Evolutionary conservation across 768 basidiomycete species (phyloP), one percentile per base, ranked within the genome.

Genomic region (Trametopsis cervina): DNA sequence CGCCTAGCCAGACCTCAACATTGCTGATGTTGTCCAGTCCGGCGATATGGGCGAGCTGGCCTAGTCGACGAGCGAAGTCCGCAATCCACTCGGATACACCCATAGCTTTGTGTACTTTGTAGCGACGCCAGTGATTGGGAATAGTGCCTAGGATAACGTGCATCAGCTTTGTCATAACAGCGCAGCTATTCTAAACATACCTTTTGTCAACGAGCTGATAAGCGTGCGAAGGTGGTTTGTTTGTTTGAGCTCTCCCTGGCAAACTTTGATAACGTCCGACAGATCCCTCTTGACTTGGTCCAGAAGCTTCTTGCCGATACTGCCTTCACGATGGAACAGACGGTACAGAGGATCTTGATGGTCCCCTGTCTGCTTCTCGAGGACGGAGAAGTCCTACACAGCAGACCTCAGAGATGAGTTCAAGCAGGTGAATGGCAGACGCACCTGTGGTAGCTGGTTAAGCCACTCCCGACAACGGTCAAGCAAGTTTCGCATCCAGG

Each of bases 171-270:
- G 10, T 44, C 22, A 26, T 53, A 37, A 47, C 21, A 25, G 35
- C 50, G 63, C 13, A 43, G 10, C 17, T 5, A 15, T n/a, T n/a
- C 20, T 36, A 4, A 11, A 60, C 68, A 41, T 54, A 85, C 94
- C 93, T 75, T 95, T 96, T 11, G 85, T 93, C 49, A 95, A 69
- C 27, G 83, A 76, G 55, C 89, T 89, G 82, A 98, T 87, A 22
- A 99, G 71, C 3, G 80, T 81, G n/a, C 96, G 83, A 23, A 95
- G 71, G 60, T 96, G 90, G 62, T 99, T 99, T 1, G 95, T 98
- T 66, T 96, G 94, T 72, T 96, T 96, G 44, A 91, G 69, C 54
- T 78, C 78, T 43, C 93, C 94, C 57, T 81, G 75, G 65, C 90
- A 93, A 37, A 96, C 89, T 60, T 83, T 80, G 49, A 85, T 76